Percentiles rank a stretch among this genome's conserved stretches.
Evolutionary conservation across 352 stramenopile genomes (phyloP).

Genomic region (Pythium apleroticum): DNA sequence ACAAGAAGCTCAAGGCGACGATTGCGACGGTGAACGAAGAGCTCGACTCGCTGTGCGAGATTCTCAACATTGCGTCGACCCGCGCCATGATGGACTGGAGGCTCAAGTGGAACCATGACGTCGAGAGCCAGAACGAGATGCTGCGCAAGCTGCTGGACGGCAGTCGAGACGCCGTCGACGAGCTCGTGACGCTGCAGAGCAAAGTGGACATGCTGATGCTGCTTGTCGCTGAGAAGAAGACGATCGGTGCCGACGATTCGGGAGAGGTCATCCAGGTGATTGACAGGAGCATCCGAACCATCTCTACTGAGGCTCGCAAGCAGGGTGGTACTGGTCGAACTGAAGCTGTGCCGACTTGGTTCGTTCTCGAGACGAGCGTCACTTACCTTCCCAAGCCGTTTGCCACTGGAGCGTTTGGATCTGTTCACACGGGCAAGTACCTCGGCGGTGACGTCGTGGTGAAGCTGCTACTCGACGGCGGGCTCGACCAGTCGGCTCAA

Average conservation of each 20-base stretch:
- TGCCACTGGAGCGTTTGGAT: background rate
- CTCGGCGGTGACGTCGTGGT: background rate
- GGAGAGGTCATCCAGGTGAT: background rate
- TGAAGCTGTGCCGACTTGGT: slow-evolving; percentile 11
- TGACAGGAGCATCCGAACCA: background rate
- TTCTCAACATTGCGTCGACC: background rate
- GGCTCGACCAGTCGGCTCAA: too few relatives aligned
- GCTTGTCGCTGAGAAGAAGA: too few relatives aligned
- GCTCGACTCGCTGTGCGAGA: slow-evolving; percentile 5
- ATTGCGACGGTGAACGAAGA: background rate
- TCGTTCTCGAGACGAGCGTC: slow-evolving; percentile 3
- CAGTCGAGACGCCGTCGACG: too few relatives aligned
- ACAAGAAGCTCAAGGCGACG: slow-evolving; percentile 2
- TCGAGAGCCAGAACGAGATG: background rate
- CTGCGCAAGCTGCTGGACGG: background rate
- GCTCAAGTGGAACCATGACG: background rate
- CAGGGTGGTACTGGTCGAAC: too few relatives aligned
- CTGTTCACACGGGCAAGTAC: slow-evolving; percentile 1
- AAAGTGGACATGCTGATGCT: background rate
- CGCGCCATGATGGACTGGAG: background rate
- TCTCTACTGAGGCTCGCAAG: too few relatives aligned
- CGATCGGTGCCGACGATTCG: background rate
- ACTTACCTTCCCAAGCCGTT: background rate
- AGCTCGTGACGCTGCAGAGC: too few relatives aligned
- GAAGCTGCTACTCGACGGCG: slow-evolving; percentile 19